These are phyloP conservation scores for Fusarium mexicanum DNA, from an alignment of 2,329 filamentous ascomycete genomes.

Conservation along the genomic window DNA sequence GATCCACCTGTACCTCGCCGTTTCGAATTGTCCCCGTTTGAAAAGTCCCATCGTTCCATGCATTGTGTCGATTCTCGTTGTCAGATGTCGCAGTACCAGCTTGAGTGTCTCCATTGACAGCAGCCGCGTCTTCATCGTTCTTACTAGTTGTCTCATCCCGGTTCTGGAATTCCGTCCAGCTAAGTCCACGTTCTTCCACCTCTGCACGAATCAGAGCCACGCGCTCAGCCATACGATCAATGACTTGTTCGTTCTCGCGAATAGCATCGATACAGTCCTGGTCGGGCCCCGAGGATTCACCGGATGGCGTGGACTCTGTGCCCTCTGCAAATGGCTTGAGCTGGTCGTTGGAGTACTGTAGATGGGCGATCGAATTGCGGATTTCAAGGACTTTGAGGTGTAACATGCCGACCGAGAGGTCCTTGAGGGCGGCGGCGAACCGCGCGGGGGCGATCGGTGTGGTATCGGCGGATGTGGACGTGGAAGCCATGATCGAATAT, in stretches of 20 bases:
- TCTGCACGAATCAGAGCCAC: slow-evolving; percentile 71
- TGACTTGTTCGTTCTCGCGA: slow-evolving; percentile 74
- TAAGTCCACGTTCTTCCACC: slow-evolving; percentile 66
- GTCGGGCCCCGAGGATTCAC: slow-evolving; percentile 56
- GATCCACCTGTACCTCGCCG: slow-evolving; percentile 60
- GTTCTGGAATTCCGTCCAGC: slow-evolving; percentile 66
- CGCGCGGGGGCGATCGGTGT: slow-evolving; percentile 68
- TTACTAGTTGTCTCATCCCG: slow-evolving; percentile 54
- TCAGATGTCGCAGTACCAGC: background rate
- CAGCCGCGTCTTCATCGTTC: slow-evolving; percentile 36
- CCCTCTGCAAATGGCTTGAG: slow-evolving; percentile 74
- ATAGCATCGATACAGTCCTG: slow-evolving; percentile 79
- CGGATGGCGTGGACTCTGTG: slow-evolving; percentile 46
- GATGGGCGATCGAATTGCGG: slow-evolving; percentile 77
- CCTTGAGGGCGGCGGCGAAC: slow-evolving; percentile 74
- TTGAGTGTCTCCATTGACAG: slow-evolving; percentile 31
- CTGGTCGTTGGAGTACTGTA: slow-evolving; percentile 78
- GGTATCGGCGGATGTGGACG: slow-evolving; percentile 66
- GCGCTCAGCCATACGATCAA: slow-evolving; percentile 73
- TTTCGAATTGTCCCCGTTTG: slow-evolving; percentile 66
- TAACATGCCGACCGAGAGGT: slow-evolving; percentile 72
- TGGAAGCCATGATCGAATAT: slow-evolving; percentile 57
- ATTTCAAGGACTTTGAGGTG: slow-evolving; percentile 81
- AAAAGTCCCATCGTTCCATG: slow-evolving; percentile 73
- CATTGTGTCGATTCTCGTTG: slow-evolving; percentile 46